Evolutionary conservation across 1,284 basidiomycete species (phyloP), one percentile per base, ranked within the genome.

Genomic region (Trichosporon sp.): DNA sequence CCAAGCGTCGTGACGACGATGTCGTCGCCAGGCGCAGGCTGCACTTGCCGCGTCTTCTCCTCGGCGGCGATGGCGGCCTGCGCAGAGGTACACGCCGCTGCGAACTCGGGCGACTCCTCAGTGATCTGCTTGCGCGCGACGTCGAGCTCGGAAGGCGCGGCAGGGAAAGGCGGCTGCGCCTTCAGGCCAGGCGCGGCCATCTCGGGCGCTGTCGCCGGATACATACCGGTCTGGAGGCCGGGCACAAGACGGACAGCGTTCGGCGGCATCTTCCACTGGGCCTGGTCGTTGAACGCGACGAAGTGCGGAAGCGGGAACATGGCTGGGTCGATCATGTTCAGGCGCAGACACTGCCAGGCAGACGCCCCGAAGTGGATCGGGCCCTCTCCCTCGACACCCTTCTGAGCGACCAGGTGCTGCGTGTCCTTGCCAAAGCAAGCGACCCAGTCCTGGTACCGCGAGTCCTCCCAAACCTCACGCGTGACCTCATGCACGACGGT

Each of bases 1-100:
- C 95, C 95, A 1, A 98, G 85, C 0, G 95, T 88, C 2, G 91
- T 88, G 51, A 98, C 84, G 2, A 84, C 83, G 12, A 98, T 87
- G 68, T 91, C 87, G 64, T 87, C 87, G 1, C 92, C 90, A 18
- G 84, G 85, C 64, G 75, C 75, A 32, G 67, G 73, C 2, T 27
- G 6, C 7, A 42, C 34, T 1, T 21, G 12, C 4, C 66, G 51
- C 21, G 42, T 31, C 32, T 27, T 47, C 3, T 60, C 69, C 35
- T 70, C 69, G 21, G 51, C 68, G 3, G 69, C 69, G 3, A 79
- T 73, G 8, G 71, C 67, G 11, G 64, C 67, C 23, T 73, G 72
- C 1, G 77, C 76, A 13, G 65, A 65, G 23, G 74, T 67, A 51
- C 75, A 74, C 11, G 70, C 74, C n/a, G 67, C 66, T 4, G 69